These are phyloP conservation scores for Opeltia flavorubescens DNA, from an alignment of 495 filamentous ascomycete species.

Conservation along the genomic window DNA sequence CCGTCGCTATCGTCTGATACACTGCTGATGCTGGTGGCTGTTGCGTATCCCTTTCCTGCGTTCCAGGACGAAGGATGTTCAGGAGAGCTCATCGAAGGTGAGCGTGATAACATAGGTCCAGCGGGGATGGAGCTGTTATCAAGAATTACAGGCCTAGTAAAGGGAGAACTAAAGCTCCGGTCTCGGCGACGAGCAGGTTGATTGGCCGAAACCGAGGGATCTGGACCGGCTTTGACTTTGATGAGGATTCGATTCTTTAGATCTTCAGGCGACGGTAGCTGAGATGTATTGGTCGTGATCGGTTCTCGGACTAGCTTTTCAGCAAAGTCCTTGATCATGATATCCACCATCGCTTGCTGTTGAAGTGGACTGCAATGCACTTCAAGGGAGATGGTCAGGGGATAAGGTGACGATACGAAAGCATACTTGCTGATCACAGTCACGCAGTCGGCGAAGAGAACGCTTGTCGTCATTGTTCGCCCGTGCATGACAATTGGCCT, in stretches of 20 bases:
- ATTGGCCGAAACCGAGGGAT: conserved; percentile 25
- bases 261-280: conserved; percentile 74
- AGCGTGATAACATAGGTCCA: conserved; percentile 43
- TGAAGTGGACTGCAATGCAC: conserved; percentile 80
- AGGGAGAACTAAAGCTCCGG: conserved; percentile 69
- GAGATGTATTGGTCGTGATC: conserved; percentile 44
- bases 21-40: conserved; percentile 42
- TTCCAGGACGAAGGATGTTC: conserved; percentile 25
- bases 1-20: conserved; percentile 52
- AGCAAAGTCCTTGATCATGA: conserved; percentile 72
- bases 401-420: conserved; percentile 66
- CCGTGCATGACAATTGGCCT: conserved; percentile 83
- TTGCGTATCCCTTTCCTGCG: conserved; percentile 35
- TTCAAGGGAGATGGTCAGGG: conserved; percentile 86
- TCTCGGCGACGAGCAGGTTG: conserved; percentile 44
- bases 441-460: conserved; percentile 80
- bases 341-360: conserved; percentile 78
- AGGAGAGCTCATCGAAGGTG: conserved; percentile 38
- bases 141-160: conserved; percentile 38
- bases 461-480: conserved; percentile 70
- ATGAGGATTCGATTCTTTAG: conserved; percentile 72
- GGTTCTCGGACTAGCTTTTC: conserved; percentile 64
- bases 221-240: conserved; percentile 70
- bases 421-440: conserved; percentile 87
- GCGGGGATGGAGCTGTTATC: conserved; percentile 40